Base-by-base conservation (phyloP, 208 protist genomes). In the Trypanosoma cruzi region DNA sequence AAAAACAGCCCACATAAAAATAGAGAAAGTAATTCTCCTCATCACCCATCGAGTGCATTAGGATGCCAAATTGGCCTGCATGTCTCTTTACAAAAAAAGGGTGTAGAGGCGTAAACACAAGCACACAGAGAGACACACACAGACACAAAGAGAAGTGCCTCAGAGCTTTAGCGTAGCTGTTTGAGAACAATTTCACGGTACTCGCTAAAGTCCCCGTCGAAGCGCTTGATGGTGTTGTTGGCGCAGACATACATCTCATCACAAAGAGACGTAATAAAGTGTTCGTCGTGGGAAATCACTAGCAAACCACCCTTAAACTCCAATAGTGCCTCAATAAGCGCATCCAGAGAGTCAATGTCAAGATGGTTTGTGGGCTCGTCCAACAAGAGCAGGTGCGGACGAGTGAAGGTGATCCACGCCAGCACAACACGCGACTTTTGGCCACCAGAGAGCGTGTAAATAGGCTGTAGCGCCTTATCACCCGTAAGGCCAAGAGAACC, bases 301-400 rank as follows among this genome's bases (percentile, higher is more conserved):
- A 98, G 71, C 74, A 97, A 74, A 44, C 93, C 92, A 40, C 95
- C 95, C 68, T 93, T 95, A 77, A 86, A 98, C 20, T 82, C 79
- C 40, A 95, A 79, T 62, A 98, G 76, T 3, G 95, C 93, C 70
- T 96, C 84, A 59, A 97, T 94, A n/a, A 98, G 76, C 1, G 93
- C 93, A 63, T 98, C 94, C 29, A 98, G 90, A 20, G 95, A 96
- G 73, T 98, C 95, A 76, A 98, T 97, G 63, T 98, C 95, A 24
- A 99, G 70, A 73, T 99, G 97, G 78, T 98, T 99, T 1, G 95
- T 98, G 24, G 95, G 96, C 88, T 99, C 98, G 86, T 99, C 98
- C 29, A 99, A 84, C 26, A 99, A 57, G 40, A 99, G 81, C 49
- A 99, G 71, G 73, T 99, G 91, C 20, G 98, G 98, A 28, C 88